These are phyloP conservation scores for Phytophthora sojae DNA, from an alignment of 352 stramenopile genomes.

Conservation along the genomic window DNA sequence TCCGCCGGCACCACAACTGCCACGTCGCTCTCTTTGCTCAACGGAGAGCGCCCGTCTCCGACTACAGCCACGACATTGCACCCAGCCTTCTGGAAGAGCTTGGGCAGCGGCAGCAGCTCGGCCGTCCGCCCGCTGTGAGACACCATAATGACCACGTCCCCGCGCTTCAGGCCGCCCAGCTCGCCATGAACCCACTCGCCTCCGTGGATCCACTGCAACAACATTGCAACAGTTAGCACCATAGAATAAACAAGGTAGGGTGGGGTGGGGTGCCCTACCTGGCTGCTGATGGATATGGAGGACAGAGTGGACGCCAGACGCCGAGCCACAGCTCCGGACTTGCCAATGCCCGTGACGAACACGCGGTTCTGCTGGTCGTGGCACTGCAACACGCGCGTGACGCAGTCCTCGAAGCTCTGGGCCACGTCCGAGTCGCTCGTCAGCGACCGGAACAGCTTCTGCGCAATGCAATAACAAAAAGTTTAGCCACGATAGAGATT, in stretches of 20 bases:
- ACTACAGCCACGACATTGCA: slow-evolving; percentile 64
- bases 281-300: slow-evolving; percentile 77
- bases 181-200: slow-evolving; percentile 86
- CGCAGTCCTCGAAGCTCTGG: slow-evolving; percentile 38
- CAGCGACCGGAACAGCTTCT: slow-evolving; percentile 57
- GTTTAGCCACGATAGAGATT: not conserved
- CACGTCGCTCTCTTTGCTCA: slow-evolving; percentile 50
- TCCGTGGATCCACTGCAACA: slow-evolving; percentile 71
- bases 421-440: slow-evolving; percentile 30
- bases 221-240: slow-evolving; percentile 1
- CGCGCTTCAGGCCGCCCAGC: slow-evolving; percentile 66
- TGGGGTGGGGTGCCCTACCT: slow-evolving; percentile 34
- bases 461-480: not conserved
- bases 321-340: slow-evolving; percentile 79
- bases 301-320: slow-evolving; percentile 75
- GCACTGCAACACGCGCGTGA: slow-evolving; percentile 53
- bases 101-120: slow-evolving; percentile 65
- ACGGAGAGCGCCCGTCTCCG: slow-evolving; percentile 40
- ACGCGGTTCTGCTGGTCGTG: slow-evolving; percentile 53
- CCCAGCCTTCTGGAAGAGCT: slow-evolving; percentile 46
- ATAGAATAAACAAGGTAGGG: not conserved
- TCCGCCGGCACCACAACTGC: slow-evolving; percentile 51
- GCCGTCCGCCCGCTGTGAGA: slow-evolving; percentile 78
- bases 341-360: slow-evolving; percentile 82
- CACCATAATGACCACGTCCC: slow-evolving; percentile 76